These are phyloP conservation scores for Saxophila tyrrhenica DNA, from an alignment of 495 filamentous ascomycete species.

Conservation along the genomic window DNA sequence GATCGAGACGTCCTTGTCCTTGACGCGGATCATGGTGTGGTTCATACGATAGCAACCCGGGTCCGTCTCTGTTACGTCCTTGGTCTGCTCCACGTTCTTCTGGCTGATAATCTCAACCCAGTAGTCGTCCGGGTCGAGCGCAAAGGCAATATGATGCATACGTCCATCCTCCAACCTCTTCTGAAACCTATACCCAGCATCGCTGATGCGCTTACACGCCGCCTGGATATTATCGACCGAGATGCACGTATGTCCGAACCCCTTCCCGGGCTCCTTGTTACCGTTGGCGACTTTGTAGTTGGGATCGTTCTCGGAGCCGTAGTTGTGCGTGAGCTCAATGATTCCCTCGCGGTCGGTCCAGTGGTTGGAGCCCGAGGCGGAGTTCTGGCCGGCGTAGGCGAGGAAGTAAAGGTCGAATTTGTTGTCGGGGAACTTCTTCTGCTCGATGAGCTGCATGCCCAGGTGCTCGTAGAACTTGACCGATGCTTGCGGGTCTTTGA, in stretches of 20 bases:
- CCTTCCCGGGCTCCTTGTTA: conserved; percentile 73
- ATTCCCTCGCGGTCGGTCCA: conserved; percentile 79
- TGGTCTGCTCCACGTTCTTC: conserved; percentile 36
- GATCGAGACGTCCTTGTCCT: conserved; percentile 70
- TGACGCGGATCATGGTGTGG: conserved; percentile 84
- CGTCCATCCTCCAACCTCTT: conserved; percentile 83
- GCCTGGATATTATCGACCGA: conserved; percentile 41
- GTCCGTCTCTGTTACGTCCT: conserved; percentile 44
- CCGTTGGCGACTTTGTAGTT: conserved; percentile 77
- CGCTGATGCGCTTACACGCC: conserved; percentile 77
- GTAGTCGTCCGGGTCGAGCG: conserved; percentile 84
- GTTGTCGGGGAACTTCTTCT: conserved; percentile 60
- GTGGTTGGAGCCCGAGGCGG: conserved; percentile 47
- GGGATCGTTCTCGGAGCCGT: conserved; percentile 82
- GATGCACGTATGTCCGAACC: conserved; percentile 86
- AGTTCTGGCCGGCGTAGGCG: conserved; percentile 52
- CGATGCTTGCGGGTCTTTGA: conserved; percentile 87
- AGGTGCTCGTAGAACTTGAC: conserved; percentile 94
- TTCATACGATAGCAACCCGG: conserved; percentile 42
- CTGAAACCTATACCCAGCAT: conserved; percentile 84
- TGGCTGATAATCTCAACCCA: conserved; percentile 44
- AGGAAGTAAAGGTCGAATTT: conserved; percentile 90
- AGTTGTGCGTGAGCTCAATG: conserved; percentile 93
- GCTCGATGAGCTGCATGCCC: conserved; percentile 72
- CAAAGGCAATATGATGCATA: conserved; percentile 87